Base-by-base conservation (phyloP, 495 filamentous ascomycete species). In the Tuber microsphaerosporum region DNA sequence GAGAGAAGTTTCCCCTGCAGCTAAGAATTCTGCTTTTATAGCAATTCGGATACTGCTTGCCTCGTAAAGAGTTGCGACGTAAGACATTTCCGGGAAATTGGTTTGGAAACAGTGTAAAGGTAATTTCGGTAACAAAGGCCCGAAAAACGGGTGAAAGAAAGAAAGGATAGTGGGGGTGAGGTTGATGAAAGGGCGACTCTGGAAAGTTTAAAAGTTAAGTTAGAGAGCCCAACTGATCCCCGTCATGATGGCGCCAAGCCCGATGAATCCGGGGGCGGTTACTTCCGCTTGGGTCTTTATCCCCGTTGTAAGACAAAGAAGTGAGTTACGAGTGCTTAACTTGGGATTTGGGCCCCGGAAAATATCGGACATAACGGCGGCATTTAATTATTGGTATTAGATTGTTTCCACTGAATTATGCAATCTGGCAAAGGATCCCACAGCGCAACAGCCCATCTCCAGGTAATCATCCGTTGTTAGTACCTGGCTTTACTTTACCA, bases 31-130 rank as follows among this genome's bases (percentile, higher is more conserved):
- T 69, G 94, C 86, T 81, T 91, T 93, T 75, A 98, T 83, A 17
- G 94, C 94, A 88, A 97, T 91, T 56, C 93, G 90, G 74, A 97
- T 90, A 83, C 92, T 96, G 83, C 91, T 97, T 41, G 95, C 91
- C 78, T 91, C 87, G 84, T 98, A 95, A 74, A 99, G 97, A 7
- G 95, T 94, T 76, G 93, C 93, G 75, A 99, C 86, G 81, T 97
- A 99, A 70, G 96, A 91, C 95, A 99, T 99, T 16, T 17, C 56
- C 1, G 14, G 26, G 12, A 7, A 16, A 14, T 34, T 0, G 56
- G 26, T 16, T 26, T 17, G 31, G 56, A 34, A 65, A 7, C 14
- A 16, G 56, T 7, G 4, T 34, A 16, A 31, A 2, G 26, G 6
- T 34, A 31, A 6, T 6, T 17, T 65, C 31, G 1, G 31, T 17